Evolutionary conservation across 371 early-diverging fungal species (phyloP).

Genomic region (Dentiscutata heterogama): DNA sequence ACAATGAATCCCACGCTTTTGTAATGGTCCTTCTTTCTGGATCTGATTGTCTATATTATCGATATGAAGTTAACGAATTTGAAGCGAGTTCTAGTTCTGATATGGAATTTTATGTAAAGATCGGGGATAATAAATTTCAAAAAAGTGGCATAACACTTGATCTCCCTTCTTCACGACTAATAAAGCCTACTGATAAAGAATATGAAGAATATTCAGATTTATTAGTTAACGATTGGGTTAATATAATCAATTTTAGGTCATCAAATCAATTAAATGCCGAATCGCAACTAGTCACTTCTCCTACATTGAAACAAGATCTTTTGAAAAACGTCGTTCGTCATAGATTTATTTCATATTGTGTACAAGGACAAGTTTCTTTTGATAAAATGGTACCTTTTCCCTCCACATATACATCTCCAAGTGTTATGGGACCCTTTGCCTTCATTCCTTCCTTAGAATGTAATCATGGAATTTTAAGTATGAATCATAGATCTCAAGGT

Average conservation of each 20-base stretch:
- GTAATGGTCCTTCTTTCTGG: constrained; percentile 49
- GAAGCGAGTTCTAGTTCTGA: constrained; percentile 42
- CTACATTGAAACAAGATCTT: not conserved
- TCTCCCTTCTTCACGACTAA: constrained; percentile 47
- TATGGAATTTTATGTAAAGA: constrained; percentile 43
- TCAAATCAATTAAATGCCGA: not conserved
- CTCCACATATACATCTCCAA: constrained; percentile 42
- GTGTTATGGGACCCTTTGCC: constrained; percentile 54
- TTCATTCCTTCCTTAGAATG: constrained; percentile 56
- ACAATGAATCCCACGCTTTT: constrained; percentile 51
- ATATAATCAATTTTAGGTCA: constrained; percentile 37
- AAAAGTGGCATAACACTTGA: constrained; percentile 49
- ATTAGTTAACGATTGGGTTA: constrained; percentile 38
- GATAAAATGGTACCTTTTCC: constrained; percentile 48
- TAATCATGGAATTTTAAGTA: constrained; percentile 55
- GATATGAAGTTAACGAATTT: constrained; percentile 50
- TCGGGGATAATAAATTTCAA: constrained; percentile 52
- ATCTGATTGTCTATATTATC: constrained; percentile 50
- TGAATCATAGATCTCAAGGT: constrained; percentile 49
- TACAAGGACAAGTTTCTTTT: constrained; percentile 44
- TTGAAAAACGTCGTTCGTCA: not conserved
- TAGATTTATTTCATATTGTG: constrained; percentile 43
- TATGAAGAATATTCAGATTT: constrained; percentile 44
- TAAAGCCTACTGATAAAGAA: constrained; percentile 46
- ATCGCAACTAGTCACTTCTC: too few relatives aligned